Conservation (phyloP, 176 grass and related monocot genomes). For the Microstegium vimineum region DNA sequence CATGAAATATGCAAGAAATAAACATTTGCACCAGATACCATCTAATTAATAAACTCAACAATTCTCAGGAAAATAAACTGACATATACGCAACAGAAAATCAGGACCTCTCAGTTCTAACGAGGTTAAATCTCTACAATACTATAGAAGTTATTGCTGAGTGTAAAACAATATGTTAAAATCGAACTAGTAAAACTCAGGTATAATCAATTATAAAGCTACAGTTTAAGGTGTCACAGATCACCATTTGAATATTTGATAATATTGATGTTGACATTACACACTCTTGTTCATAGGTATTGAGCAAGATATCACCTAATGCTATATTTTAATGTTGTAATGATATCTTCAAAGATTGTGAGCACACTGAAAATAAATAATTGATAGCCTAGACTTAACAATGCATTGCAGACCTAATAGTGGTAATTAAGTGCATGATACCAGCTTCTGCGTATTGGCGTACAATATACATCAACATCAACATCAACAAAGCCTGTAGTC, state of each 20-base stretch:
- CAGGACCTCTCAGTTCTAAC: not conserved
- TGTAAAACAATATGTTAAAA: not conserved
- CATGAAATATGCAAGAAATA: too few species aligned
- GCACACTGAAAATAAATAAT: not conserved
- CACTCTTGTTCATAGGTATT: not conserved
- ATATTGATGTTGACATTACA: not conserved
- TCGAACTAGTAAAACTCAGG: not conserved
- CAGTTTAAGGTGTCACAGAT: not conserved
- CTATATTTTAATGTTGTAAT: not conserved
- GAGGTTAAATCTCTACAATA: not conserved
- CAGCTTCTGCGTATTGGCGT: not conserved
- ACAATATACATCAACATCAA: too few species aligned
- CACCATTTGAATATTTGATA: not conserved
- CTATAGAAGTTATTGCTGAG: not conserved
- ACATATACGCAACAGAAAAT: not conserved
- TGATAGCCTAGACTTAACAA: not conserved
- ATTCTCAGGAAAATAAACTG: not conserved
- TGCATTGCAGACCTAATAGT: not conserved
- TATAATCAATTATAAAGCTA: not conserved
- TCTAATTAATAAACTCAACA: too few species aligned
- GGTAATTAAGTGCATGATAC: not conserved
- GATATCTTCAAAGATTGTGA: not conserved
- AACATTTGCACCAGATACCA: too few species aligned
- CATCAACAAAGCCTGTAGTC: too few species aligned
- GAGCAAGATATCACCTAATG: too few species aligned